Evolutionary conservation across 169 alveolate species (phyloP).

Genomic region (Babesia ovata): DNA sequence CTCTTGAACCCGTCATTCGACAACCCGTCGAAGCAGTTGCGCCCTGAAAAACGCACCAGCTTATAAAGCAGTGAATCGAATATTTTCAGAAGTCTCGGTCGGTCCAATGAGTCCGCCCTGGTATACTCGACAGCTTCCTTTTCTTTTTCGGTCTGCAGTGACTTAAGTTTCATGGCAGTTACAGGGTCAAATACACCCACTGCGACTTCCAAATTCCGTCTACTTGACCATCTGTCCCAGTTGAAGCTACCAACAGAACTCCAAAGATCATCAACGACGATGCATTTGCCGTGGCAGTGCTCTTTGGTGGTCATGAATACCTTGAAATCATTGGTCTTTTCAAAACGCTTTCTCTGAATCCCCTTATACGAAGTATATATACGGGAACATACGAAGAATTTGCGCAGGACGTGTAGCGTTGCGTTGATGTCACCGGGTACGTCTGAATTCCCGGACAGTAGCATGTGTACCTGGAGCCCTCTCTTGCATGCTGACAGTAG

Average conservation of each 20-base stretch:
- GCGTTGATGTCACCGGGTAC: conserved; percentile 80
- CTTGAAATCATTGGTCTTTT: conserved; percentile 36
- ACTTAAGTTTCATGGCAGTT: conserved; percentile 50
- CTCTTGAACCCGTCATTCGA: conserved; percentile 58
- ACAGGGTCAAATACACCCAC: conserved; percentile 69
- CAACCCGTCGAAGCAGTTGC: conserved; percentile 61
- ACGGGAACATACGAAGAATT: conserved; percentile 62
- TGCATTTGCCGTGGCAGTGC: conserved; percentile 76
- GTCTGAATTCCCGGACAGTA: conserved; percentile 84
- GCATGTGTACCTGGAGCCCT: conserved; percentile 70
- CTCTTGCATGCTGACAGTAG: conserved; percentile 72
- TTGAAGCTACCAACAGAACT: conserved; percentile 75
- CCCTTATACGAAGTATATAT: neutral
- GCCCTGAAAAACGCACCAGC: conserved; percentile 40
- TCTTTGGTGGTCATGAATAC: conserved; percentile 72
- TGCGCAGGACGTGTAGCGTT: conserved; percentile 75
- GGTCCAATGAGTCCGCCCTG: conserved; percentile 16
- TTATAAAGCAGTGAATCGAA: conserved; percentile 54
- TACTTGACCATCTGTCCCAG: conserved; percentile 77
- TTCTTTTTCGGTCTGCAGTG: conserved; percentile 37
- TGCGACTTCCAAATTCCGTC: conserved; percentile 75
- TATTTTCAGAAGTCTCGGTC: conserved; percentile 40
- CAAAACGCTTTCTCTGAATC: conserved; percentile 40
- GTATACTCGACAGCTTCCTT: conserved; percentile 59
- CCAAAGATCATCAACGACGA: conserved; percentile 76